A percentile compares a stretch with the other conserved stretches of the same genome.
Conservation (phyloP, 1,139 yeast genomes). For the Geotrichum reessii region DNA sequence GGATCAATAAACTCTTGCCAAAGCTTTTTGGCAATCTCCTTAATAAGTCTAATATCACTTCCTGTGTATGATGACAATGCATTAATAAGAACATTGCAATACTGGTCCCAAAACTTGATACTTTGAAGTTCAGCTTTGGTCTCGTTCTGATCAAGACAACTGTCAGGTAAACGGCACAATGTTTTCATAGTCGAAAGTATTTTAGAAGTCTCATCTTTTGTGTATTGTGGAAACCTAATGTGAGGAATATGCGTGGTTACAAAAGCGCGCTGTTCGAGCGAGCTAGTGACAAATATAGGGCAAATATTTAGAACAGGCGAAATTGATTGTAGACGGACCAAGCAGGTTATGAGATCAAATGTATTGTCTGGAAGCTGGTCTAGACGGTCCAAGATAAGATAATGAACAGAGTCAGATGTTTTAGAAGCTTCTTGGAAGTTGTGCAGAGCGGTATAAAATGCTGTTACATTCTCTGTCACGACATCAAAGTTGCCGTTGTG, state of each 20-base stretch:
- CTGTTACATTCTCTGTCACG: conserved; percentile 45
- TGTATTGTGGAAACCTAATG: conserved; percentile 46
- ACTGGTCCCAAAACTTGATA: conserved; percentile 21
- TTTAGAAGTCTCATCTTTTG: conserved; percentile 39
- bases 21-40: conserved; percentile 41
- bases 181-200: conserved; percentile 33
- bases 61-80: conserved; percentile 51
- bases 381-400: conserved; percentile 51
- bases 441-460: conserved; percentile 43
- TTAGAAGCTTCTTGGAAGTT: conserved; percentile 36
- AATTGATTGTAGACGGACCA: conserved; percentile 46
- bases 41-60: conserved; percentile 44
- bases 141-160: conserved; percentile 1
- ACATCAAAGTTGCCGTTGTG: conserved; percentile 20
- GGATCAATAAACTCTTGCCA: conserved; percentile 52
- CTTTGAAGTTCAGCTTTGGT: conserved; percentile 8
- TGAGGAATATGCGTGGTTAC: conserved; percentile 48
- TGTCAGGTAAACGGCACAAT: conserved; percentile 16
- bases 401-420: conserved; percentile 21
- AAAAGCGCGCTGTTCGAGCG: conserved; percentile 45
- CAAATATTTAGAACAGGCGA: conserved; percentile 29
- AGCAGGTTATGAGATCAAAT: conserved; percentile 44
- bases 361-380: conserved; percentile 52
- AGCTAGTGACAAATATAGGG: conserved; percentile 36
- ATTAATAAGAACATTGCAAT: conserved; percentile 42